Base-by-base conservation (phyloP, 208 protist genomes). In the Crithidia sp. region DNA sequence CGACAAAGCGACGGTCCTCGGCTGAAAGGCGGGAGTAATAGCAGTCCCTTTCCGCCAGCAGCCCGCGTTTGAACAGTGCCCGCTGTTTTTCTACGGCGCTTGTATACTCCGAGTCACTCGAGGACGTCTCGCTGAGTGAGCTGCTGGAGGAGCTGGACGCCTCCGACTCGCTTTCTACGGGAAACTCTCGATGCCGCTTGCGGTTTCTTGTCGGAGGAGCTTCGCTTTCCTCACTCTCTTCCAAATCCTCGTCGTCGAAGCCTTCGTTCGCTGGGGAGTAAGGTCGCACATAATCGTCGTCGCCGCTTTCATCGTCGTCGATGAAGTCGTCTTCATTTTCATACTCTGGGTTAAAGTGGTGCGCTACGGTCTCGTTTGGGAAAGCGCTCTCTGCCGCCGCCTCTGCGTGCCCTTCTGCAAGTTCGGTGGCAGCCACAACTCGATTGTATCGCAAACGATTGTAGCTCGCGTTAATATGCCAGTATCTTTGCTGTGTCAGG, bases 361-460 rank as follows among this genome's bases (percentile, higher is more conserved):
- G 53, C 2, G 67, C 50, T 9, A 89, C 78, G 0, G 75, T 70
- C 64, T 93, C 87, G 54, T 79, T 77, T 4, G 74, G 65, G 69
- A 93, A 95, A 0, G 81, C 81, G 39, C 62, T 84, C 50, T 63
- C 52, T 2, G 57, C 66, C 12, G 84, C 79, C 36, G 84, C 74
- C 28, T 85, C 78, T n/a, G 77, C 54, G 66, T 88, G 70, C 10
- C 54, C 41, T 19, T 87, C 81, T 0, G 84, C 85, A n/a, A 59
- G 64, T 71, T 92, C 85, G 14, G 82, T 69, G 6, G 79, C 76
- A 13, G 91, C 88, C 7, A 96, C 90, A 17, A 96, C 68, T 28
- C 92, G 73, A 71, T 96, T 96, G 80, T 95, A 96, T 5, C 92
- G 90, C 13, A 95, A 70, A 5, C 84, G 76, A 68, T 96, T 96